Evolutionary conservation across 768 basidiomycete genomes (phyloP), one percentile per base, ranked within the genome.

Genomic region (Lactarius trivialis): DNA sequence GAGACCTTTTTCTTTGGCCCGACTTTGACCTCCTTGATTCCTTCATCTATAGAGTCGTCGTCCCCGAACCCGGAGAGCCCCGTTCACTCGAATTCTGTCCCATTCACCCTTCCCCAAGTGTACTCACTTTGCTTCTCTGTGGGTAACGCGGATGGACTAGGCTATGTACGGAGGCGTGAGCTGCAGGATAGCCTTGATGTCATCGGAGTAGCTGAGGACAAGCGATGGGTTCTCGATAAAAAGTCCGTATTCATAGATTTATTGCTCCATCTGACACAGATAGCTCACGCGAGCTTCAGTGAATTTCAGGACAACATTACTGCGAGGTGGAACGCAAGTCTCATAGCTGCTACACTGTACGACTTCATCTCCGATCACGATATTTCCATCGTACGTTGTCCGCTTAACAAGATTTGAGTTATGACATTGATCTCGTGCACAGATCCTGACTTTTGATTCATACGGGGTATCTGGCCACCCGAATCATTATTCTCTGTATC

Each of bases 1-100:
- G 94, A 97, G 75, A 86, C 85, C 71, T 82, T 95, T 80, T 98
- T 98, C 79, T 98, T 98, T 72, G 85, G 86, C 4, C 94, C 94
- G 0, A 93, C 91, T 0, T 72, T 96, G 15, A 74, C 86, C 34
- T 78, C 81, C 2, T 77, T 94, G 34, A 63, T 63, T 21, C 64
- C 60, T 55, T 51, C 59, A 9, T 55, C 33, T 34, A 24, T 24
- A 19, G 19, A 30, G 15, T 24, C 45, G 26, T 34, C 17, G 30
- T 61, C 60, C 26, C 37, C 17, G 12, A 53, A 32, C 37, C 9
- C 50, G 24, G 37, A n/a, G 45, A 26, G 21, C 7, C 28, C 34
- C 7, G 14, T 30, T 30, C 50, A 51, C 9, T 24, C 45, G 19
- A 39, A 58, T 24, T 24, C 60, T 15, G 45, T 48, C 7, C 4